Evolutionary conservation across 768 basidiomycete species (phyloP).

Genomic region (Leucosporidium yakuticum): DNA sequence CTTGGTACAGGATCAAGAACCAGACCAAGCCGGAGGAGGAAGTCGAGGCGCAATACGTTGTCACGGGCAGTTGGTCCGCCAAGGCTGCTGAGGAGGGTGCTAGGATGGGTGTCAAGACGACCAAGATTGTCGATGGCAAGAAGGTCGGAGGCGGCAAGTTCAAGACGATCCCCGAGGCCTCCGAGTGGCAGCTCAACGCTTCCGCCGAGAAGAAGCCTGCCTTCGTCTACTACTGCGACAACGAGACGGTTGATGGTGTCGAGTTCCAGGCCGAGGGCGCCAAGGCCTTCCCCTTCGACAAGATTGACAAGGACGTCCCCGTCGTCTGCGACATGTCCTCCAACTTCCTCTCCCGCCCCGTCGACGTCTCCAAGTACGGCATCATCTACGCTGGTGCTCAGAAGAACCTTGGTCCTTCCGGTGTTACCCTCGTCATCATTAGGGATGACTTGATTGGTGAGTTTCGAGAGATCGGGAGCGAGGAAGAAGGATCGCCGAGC

Average conservation of each 20-base stretch:
- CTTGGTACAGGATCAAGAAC: constrained; percentile 69
- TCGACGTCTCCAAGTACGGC: constrained; percentile 65
- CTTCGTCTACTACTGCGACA: constrained; percentile 96
- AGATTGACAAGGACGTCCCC: constrained; percentile 50
- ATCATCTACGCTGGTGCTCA: constrained; percentile 95
- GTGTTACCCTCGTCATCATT: constrained; percentile 86
- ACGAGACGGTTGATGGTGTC: constrained; percentile 95
- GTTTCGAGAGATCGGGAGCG: neutral
- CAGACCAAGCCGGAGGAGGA: constrained; percentile 54
- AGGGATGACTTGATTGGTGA: constrained; percentile 82
- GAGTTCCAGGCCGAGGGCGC: constrained; percentile 60
- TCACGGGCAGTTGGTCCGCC: constrained; percentile 89
- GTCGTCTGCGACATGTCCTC: constrained; percentile 93
- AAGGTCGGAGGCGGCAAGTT: constrained; percentile 50
- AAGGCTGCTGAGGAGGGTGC: constrained; percentile 77
- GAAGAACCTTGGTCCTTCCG: constrained; percentile 95
- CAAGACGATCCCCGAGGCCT: constrained; percentile 59
- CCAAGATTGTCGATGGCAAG: constrained; percentile 67
- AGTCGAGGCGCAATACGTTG: constrained; percentile 72
- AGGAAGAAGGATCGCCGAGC: neutral
- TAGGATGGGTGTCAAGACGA: constrained; percentile 58
- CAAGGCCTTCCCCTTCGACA: constrained; percentile 65
- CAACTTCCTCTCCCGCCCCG: constrained; percentile 92
- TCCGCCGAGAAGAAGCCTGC: constrained; percentile 56
- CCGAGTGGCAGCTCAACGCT: constrained; percentile 64